phyloP scores from a whole-genome alignment of 805 yeast genomes.

The Cyberlindnera euphorbiae region DNA sequence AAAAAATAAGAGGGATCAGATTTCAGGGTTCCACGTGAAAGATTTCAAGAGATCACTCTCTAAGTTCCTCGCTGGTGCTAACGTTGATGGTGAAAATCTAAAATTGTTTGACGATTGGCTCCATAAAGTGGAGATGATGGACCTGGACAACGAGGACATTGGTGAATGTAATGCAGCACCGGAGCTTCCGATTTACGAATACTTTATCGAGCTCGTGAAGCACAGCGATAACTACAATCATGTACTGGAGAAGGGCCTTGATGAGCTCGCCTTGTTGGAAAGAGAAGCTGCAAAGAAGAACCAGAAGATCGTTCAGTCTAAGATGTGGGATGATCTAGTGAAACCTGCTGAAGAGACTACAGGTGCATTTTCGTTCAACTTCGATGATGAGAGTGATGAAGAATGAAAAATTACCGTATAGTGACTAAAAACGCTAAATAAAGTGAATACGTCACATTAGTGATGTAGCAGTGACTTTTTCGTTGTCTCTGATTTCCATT shows the following conservation, averaged over 20 bases:
- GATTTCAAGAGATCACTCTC: slow-evolving; percentile 38
- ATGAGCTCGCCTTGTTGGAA: slow-evolving; percentile 31
- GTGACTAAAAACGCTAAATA: background rate
- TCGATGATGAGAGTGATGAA: slow-evolving; percentile 23
- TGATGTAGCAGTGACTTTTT: slow-evolving; percentile 10
- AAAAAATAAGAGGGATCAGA: slow-evolving; percentile 60
- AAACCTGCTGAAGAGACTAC: slow-evolving; percentile 3
- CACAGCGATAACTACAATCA: slow-evolving; percentile 32
- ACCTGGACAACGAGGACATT: slow-evolving; percentile 51
- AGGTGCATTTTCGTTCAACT: slow-evolving; percentile 22
- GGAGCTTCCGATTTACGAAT: slow-evolving; percentile 56
- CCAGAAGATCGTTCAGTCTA: slow-evolving; percentile 34
- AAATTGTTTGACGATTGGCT: slow-evolving; percentile 27
- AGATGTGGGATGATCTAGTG: slow-evolving; percentile 47
- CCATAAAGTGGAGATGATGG: slow-evolving; percentile 24
- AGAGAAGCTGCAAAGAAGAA: slow-evolving; percentile 24
- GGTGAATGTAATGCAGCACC: slow-evolving; percentile 44
- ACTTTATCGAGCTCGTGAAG: slow-evolving; percentile 49
- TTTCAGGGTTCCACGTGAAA: slow-evolving; percentile 71
- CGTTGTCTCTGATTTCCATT: slow-evolving; percentile 2
- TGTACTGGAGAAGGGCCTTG: slow-evolving; percentile 27
- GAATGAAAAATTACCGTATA: slow-evolving; percentile 9
- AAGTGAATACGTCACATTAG: background rate
- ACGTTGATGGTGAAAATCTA: slow-evolving; percentile 14
- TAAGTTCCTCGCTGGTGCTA: slow-evolving; percentile 25